phyloP scores from a whole-genome alignment of 1,139 yeast genomes.

The Pichia sp. region DNA sequence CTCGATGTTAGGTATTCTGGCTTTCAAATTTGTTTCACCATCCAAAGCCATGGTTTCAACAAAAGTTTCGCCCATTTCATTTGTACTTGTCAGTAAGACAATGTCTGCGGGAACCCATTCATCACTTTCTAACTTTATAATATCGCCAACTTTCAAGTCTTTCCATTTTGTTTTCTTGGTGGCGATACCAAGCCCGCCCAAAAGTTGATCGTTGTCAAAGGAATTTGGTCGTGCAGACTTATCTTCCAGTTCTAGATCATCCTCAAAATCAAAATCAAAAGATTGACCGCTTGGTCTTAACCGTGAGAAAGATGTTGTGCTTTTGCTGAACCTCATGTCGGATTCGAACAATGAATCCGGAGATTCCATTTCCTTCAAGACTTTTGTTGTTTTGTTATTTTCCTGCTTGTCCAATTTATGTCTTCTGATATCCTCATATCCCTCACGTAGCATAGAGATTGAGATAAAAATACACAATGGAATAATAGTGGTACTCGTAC shows the following conservation, averaged over 20 bases:
- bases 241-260: constrained; percentile 12
- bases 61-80: constrained; percentile 67
- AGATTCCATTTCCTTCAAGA: constrained; percentile 30
- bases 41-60: constrained; percentile 97
- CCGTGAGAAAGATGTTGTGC: constrained; percentile 29
- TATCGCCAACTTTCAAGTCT: constrained; percentile 77
- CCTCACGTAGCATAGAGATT: constrained; percentile 91
- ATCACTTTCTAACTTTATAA: constrained; percentile 65
- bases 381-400: constrained; percentile 55
- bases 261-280: constrained; percentile 20
- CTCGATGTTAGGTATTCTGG: constrained; percentile 63
- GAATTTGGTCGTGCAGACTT: constrained; percentile 20
- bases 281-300: constrained; percentile 26
- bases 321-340: constrained; percentile 23
- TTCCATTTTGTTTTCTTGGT: constrained; percentile 54
- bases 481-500: constrained; percentile 89
- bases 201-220: constrained; percentile 20
- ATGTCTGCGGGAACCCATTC: constrained; percentile 96
- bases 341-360: constrained; percentile 9
- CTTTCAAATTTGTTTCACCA: constrained; percentile 90
- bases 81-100: constrained; percentile 61
- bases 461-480: constrained; percentile 83
- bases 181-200: constrained; percentile 20
- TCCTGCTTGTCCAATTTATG: constrained; percentile 84
- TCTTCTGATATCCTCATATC: constrained; percentile 85